Evolutionary conservation across 2,329 filamentous ascomycete species (phyloP).

Genomic region (Grosmannia serpens): DNA sequence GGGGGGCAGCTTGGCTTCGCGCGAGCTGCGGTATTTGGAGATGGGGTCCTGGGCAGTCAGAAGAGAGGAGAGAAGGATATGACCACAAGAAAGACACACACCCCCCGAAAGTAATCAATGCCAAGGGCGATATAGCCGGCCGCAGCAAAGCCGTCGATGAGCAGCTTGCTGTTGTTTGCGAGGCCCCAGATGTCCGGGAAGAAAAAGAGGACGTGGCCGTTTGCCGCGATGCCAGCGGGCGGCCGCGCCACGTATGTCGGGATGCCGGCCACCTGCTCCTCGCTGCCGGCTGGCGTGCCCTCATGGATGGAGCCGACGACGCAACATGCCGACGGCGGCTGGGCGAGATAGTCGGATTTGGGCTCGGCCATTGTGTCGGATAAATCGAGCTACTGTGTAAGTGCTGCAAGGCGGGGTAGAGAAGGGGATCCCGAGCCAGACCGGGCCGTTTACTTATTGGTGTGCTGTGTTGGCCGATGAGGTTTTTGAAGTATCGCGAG

Average conservation of each 20-base stretch:
- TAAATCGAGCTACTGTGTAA: not conserved
- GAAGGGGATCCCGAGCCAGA: no score
- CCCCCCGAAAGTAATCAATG: constrained; percentile 14
- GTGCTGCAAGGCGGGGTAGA: no score
- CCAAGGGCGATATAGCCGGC: constrained; percentile 11
- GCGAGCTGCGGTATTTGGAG: constrained; percentile 15
- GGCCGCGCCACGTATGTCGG: constrained; percentile 17
- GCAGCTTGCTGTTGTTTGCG: constrained; percentile 11
- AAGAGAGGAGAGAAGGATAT: not conserved
- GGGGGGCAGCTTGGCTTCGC: constrained; percentile 19
- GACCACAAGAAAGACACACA: not conserved
- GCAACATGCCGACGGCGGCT: constrained; percentile 16
- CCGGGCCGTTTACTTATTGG: no score
- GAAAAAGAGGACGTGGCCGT: constrained; percentile 13
- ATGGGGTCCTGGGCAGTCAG: constrained; percentile 17
- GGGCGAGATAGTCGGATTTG: constrained; percentile 11
- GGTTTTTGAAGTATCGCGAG: not conserved
- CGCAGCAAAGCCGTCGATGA: constrained; percentile 15
- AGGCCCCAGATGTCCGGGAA: constrained; percentile 13
- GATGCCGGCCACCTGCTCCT: constrained; percentile 12
- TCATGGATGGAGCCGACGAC: constrained; percentile 15
- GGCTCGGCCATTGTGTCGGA: not conserved
- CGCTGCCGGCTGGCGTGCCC: constrained; percentile 15
- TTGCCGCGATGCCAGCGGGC: constrained; percentile 3
- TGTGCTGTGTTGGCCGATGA: no score